These are phyloP conservation scores for Acer negundo DNA, from an alignment of 345 rosid species.

Conservation along the genomic window DNA sequence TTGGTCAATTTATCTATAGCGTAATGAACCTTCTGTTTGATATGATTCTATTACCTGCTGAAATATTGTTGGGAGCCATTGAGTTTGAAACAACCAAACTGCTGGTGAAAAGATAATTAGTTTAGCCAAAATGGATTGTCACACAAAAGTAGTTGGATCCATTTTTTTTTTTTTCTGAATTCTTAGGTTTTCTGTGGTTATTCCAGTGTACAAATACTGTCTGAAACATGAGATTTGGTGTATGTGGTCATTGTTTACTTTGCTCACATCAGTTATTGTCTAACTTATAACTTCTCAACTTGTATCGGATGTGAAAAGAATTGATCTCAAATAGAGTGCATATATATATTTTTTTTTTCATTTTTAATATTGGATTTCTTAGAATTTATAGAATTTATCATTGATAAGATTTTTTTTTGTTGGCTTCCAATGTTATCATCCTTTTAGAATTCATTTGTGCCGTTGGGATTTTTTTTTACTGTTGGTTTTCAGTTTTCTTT, in stretches of 20 bases:
- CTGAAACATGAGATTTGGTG: background rate
- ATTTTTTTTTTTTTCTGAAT: background rate
- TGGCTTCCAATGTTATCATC: background rate
- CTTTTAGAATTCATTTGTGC: conserved; percentile 16
- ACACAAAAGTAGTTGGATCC: background rate
- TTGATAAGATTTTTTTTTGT: background rate
- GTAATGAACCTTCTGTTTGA: background rate
- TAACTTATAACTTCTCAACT: background rate
- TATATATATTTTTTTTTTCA: background rate
- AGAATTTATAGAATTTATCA: background rate
- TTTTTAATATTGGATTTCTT: background rate
- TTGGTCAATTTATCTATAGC: background rate
- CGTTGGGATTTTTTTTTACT: conserved; percentile 15
- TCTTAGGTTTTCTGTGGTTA: background rate
- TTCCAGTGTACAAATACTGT: background rate
- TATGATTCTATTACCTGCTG: background rate
- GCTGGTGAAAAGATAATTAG: background rate
- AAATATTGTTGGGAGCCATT: background rate
- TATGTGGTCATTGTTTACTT: background rate
- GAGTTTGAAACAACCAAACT: background rate
- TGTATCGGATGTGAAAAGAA: background rate
- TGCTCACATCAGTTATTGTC: background rate
- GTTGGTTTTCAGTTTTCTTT: conserved; percentile 61
- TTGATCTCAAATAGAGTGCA: background rate
- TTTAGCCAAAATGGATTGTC: too few relatives aligned